Evolutionary conservation across 202 grass and related monocot species (phyloP).

Genomic region (Panicum hallii): DNA sequence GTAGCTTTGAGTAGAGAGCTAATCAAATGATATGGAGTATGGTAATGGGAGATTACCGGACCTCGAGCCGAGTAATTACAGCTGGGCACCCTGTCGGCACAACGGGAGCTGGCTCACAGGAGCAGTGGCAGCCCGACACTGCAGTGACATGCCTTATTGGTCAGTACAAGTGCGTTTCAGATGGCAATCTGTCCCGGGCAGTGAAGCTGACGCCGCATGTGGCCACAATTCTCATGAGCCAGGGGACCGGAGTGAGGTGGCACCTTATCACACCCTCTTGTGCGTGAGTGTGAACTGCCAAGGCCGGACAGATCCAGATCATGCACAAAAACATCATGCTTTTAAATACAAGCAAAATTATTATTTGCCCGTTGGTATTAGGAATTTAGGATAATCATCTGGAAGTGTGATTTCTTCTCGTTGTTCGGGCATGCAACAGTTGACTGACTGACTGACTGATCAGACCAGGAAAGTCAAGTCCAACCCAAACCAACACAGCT

Average conservation of each 20-base stretch:
- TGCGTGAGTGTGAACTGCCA: neutral
- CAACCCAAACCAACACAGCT: neutral
- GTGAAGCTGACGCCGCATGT: constrained; percentile 28
- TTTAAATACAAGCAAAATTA: neutral
- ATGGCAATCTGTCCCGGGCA: constrained; percentile 8
- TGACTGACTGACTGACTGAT: constrained; percentile 27
- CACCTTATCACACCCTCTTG: neutral
- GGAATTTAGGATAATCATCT: neutral
- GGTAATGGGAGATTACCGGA: neutral
- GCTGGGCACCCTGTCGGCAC: constrained; percentile 5
- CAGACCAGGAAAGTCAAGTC: constrained; percentile 29
- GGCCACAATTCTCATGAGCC: neutral
- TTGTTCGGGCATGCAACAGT: neutral
- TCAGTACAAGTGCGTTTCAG: neutral
- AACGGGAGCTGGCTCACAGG: constrained; percentile 22
- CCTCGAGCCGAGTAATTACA: neutral
- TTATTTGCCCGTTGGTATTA: neutral
- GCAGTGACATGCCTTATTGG: neutral
- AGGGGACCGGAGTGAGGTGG: neutral
- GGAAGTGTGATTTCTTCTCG: neutral
- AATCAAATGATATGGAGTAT: neutral
- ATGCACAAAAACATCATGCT: neutral
- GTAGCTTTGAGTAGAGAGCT: neutral
- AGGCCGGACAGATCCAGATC: neutral
- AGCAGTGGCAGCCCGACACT: neutral